Evolutionary conservation across 176 grass and related monocot species (phyloP), one percentile per base, ranked within the genome.

Genomic region (Miscanthus lutarioriparius): DNA sequence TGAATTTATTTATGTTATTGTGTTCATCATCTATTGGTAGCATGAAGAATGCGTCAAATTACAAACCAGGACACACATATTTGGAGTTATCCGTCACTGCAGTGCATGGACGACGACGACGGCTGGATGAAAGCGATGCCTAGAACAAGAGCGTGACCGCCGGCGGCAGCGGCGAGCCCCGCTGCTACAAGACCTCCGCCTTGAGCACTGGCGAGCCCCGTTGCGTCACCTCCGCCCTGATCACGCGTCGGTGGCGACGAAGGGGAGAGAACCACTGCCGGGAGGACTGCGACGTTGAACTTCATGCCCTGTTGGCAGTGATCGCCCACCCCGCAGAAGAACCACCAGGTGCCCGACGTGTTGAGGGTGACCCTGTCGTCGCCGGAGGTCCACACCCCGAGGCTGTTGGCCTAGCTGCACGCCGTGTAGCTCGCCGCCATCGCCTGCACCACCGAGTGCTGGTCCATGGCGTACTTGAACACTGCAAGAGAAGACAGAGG

Each of bases 381-480:
- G 53, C 75, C 75, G 33, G 75, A 77, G 53, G 0, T 22, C 75
- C 49, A 77, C 5, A 2, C 1, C 6, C 3, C 4, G 12, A 77
- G 35, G 53, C 75, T 77, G 54, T 62, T 77, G 53, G 6, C 11
- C 35, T 62, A 10, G 75, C 13, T 61, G 75, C 75, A 77, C 33
- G 36, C n/a, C 51, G 20, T 22, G 53, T 41, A 77, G 75, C n/a
- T 25, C 53, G 20, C 53, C 75, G 10, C 20, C 30, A 33, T 61
- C 35, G 54, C 54, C 36, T 77, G 20, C 75, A 77, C 75, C 75
- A 77, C 53, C 53, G 53, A 17, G 54, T 77, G 75, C 33, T 41
- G 6, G 53, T 20, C 51, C 54, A 8, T 41, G 33, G 75, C 7
- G 35, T 77, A 77, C 53, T 26, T 62, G 75, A 77, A 77, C 75